phyloP scores from a whole-genome alignment of 495 filamentous ascomycete species.

The Lasiosphaeria ovina region DNA sequence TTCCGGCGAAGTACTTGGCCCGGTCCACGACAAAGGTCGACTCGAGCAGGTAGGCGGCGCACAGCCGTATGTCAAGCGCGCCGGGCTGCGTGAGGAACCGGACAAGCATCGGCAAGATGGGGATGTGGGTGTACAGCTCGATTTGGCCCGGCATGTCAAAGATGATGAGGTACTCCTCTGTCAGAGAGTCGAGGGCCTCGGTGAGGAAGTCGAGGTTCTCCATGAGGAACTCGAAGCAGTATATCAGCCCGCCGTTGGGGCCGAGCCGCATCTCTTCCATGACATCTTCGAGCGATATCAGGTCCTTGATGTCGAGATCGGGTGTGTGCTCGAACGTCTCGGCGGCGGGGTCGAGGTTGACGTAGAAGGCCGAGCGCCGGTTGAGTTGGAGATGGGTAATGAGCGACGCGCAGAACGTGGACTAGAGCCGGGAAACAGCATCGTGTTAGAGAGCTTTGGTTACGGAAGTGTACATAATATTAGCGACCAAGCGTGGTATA shows the following conservation, averaged over 20 bases:
- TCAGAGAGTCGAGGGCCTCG: constrained; percentile 78
- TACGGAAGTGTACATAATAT: background rate
- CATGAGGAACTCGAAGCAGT: constrained; percentile 95
- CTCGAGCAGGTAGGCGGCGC: constrained; percentile 94
- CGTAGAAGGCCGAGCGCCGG: constrained; percentile 85
- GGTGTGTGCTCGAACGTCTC: constrained; percentile 89
- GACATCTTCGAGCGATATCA: constrained; percentile 94
- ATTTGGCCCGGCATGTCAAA: constrained; percentile 99
- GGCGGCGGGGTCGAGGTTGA: constrained; percentile 96
- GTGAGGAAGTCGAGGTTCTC: constrained; percentile 95
- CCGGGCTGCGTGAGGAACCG: constrained; percentile 76
- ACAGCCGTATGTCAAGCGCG: constrained; percentile 82
- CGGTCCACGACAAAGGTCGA: constrained; percentile 92
- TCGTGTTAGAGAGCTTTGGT: constrained; percentile 14
- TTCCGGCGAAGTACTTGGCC: constrained; percentile 95
- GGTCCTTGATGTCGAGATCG: constrained; percentile 94
- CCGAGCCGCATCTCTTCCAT: constrained; percentile 96
- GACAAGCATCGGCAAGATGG: constrained; percentile 82
- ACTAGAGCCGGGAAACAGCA: constrained; percentile 45
- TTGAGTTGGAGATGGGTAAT: constrained; percentile 89
- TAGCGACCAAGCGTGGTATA: constrained; percentile 3
- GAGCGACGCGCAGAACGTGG: constrained; percentile 89
- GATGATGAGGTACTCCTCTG: constrained; percentile 92
- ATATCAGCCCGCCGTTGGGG: constrained; percentile 93
- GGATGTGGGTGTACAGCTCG: constrained; percentile 96